Base-by-base conservation (phyloP, 2,329 filamentous ascomycete species). In the Cladosporium sp. region DNA sequence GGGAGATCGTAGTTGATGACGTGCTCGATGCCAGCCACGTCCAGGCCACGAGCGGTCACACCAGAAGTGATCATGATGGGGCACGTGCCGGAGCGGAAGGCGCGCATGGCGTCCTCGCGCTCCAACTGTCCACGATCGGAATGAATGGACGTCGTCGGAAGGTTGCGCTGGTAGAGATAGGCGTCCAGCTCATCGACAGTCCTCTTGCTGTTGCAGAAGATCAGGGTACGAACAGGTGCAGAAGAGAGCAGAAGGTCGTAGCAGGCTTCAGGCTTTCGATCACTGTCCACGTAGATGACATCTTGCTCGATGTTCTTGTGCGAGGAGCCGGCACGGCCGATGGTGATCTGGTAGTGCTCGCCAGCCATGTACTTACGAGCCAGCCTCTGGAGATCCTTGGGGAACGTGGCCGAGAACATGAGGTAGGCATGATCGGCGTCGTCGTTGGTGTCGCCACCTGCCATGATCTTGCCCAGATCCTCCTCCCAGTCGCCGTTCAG, bases 361-460 rank as follows among this genome's bases (percentile, higher is more conserved):
- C 80, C 74, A 0, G 84, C 76, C 51, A 98, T 80, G 62, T 91
- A 87, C 22, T 86, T 77, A 52, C 81, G 83, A 9, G 91, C 92
- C 12, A 97, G 72, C 19, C 85, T 77, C 25, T 90, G 88, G 55
- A 88, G 82, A 0, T 73, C 74, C 71, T 86, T 90, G 35, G 91
- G 88, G 69, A 98, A 97, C 0, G 93, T 97, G 1, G 93, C 93
- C 0, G 90, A 95, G 67, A 97, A 97, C 73, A 98, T 85, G 69
- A 95, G 77, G 67, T 80, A 84, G 7, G 74, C 73, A 57, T 84
- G 81, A 52, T 85, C 82, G 6, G 75, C 79, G 60, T 85, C 89
- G 50, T 86, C 82, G 54, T 95, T 95, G 72, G 68, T 82, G 77
- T 95, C 72, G 62, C 86, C 86, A 54, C 89, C 90, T 43, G 77